Evolutionary conservation across 2,329 filamentous ascomycete genomes (phyloP).

Genomic region (Orbilia javanica): DNA sequence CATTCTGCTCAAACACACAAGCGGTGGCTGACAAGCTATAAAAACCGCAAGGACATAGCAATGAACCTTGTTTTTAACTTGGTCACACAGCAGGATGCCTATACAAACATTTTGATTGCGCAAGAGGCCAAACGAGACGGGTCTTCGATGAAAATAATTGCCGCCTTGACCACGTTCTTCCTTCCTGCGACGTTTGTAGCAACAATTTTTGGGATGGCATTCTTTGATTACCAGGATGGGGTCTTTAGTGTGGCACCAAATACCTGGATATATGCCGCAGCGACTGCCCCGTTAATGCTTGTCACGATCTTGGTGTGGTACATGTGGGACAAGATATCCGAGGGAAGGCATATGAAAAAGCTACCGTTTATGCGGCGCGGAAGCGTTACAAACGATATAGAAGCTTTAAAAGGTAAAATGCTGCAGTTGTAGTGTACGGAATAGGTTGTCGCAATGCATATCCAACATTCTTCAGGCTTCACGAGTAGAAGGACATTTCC

Average conservation of each 20-base stretch:
- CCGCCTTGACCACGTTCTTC: constrained; percentile 25
- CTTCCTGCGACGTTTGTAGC: constrained; percentile 13
- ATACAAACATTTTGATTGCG: constrained; percentile 34
- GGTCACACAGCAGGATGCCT: constrained; percentile 22
- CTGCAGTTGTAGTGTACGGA: neutral
- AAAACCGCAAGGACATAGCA: constrained; percentile 35
- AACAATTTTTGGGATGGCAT: constrained; percentile 23
- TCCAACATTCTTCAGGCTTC: neutral
- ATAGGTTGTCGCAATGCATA: neutral
- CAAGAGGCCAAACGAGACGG: constrained; percentile 21
- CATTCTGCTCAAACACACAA: constrained; percentile 24
- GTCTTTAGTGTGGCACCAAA: constrained; percentile 5
- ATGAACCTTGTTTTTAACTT: constrained; percentile 31
- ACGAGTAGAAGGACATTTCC: neutral
- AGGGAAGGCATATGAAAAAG: constrained; percentile 13
- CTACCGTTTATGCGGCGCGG: constrained; percentile 14
- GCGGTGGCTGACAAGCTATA: constrained; percentile 27
- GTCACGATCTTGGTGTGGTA: constrained; percentile 23
- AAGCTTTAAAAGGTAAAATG: constrained; percentile 22
- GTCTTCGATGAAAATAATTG: constrained; percentile 29
- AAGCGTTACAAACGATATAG: constrained; percentile 17
- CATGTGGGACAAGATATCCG: constrained; percentile 24
- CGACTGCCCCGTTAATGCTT: constrained; percentile 23
- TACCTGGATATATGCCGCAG: constrained; percentile 28
- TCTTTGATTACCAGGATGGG: constrained; percentile 11